Percentiles rank a stretch among this genome's conserved stretches.
These are phyloP conservation scores for Effrenium voratum DNA, from an alignment of 73 alveolate species.

Conservation along the genomic window DNA sequence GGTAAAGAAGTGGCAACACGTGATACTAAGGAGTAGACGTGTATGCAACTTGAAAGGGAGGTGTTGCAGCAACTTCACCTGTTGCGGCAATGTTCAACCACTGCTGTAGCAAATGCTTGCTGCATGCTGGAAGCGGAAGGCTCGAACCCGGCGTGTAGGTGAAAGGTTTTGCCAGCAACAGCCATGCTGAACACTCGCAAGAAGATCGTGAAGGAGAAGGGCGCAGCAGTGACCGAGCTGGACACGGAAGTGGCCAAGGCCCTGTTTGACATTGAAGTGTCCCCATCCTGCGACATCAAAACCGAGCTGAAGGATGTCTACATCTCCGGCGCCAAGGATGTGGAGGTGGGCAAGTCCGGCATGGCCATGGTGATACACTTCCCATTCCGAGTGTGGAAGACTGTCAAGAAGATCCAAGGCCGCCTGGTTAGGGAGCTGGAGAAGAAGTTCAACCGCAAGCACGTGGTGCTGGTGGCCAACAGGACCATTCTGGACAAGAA, in stretches of 20 bases:
- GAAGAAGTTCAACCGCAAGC: constrained; percentile 84
- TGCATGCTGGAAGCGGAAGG: too few species aligned
- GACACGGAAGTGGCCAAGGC: constrained; percentile 59
- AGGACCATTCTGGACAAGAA: constrained; percentile 77
- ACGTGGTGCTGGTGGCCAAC: constrained; percentile 73
- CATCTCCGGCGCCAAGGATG: constrained; percentile 81
- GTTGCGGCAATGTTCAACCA: too few species aligned
- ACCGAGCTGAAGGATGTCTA: constrained; percentile 84
- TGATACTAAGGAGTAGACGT: too few species aligned
- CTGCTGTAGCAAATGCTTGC: too few species aligned
- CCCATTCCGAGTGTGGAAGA: constrained; percentile 81
- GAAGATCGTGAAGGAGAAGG: constrained; percentile 63
- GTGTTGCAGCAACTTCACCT: too few species aligned
- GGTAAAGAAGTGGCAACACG: too few species aligned
- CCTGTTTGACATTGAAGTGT: constrained; percentile 24
- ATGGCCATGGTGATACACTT: constrained; percentile 70
- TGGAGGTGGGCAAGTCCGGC: constrained; percentile 60
- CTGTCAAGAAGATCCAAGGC: constrained; percentile 82
- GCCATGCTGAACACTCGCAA: constrained; percentile 75
- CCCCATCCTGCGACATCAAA: constrained; percentile 90
- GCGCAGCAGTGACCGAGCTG: constrained; percentile 35
- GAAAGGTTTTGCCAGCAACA: too few species aligned
- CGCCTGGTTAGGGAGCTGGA: constrained; percentile 86
- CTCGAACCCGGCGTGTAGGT: too few species aligned
- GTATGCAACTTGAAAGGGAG: too few species aligned